Conservation (phyloP, 805 yeast species). For the Candida broadrunensis region DNA sequence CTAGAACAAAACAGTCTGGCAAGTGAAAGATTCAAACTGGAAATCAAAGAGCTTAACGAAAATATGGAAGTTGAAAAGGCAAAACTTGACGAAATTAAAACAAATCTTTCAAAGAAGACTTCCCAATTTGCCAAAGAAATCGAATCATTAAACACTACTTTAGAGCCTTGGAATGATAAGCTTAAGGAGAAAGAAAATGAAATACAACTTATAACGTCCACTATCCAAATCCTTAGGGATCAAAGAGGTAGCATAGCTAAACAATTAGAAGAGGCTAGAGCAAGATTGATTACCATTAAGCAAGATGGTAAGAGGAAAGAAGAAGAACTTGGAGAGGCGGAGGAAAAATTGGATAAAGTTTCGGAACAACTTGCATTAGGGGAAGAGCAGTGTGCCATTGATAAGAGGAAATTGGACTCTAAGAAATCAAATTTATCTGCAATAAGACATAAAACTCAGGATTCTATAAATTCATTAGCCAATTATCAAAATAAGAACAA, state of each 20-base stretch:
- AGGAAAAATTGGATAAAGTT: constrained; percentile 48
- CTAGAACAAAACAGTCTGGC: constrained; percentile 45
- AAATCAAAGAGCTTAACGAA: constrained; percentile 42
- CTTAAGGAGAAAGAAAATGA: constrained; percentile 62
- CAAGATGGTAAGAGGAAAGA: constrained; percentile 50
- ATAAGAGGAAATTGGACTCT: constrained; percentile 46
- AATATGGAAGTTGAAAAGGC: constrained; percentile 52
- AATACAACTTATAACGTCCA: constrained; percentile 61
- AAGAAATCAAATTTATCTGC: constrained; percentile 53
- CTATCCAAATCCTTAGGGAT: constrained; percentile 55
- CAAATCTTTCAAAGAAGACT: constrained; percentile 71
- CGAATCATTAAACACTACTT: constrained; percentile 54
- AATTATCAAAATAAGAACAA: constrained; percentile 65
- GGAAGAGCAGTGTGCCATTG: constrained; percentile 50
- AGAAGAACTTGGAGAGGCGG: constrained; percentile 41
- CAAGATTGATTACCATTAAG: constrained; percentile 43
- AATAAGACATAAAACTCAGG: constrained; percentile 61
- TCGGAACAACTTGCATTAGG: constrained; percentile 58
- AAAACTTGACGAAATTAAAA: constrained; percentile 60
- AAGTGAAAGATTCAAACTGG: constrained; percentile 39
- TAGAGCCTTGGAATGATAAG: constrained; percentile 82
- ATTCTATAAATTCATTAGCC: constrained; percentile 59
- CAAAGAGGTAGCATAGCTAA: constrained; percentile 41
- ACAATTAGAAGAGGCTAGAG: constrained; percentile 44
- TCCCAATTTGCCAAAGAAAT: constrained; percentile 63